phyloP scores from a whole-genome alignment of 1,284 basidiomycete species.

The Schizophyllum commune region DNA sequence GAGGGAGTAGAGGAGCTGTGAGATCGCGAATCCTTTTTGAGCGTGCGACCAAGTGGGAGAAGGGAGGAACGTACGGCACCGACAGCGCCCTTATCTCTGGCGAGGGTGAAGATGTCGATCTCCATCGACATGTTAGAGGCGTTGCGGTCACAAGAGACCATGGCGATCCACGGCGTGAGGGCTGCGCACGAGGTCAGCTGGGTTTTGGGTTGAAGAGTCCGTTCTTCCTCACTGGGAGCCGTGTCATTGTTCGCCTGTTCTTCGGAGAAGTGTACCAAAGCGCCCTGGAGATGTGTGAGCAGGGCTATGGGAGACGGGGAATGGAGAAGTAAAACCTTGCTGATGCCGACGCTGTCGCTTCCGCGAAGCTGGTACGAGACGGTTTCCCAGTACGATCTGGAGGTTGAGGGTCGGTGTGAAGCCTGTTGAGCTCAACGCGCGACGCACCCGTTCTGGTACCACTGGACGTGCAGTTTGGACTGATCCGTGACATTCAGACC shows the following conservation, averaged over 20 bases:
- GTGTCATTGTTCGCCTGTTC: constrained; percentile 32
- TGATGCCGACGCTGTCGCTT: constrained; percentile 37
- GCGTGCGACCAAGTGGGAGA: constrained; percentile 1
- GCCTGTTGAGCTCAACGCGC: constrained; percentile 1
- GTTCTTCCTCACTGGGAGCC: constrained; percentile 26
- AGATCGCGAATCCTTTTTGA: constrained; percentile 1
- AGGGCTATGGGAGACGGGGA: not conserved
- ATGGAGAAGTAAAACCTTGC: constrained; percentile 33
- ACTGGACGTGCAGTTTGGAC: constrained; percentile 54
- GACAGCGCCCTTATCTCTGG: constrained; percentile 67
- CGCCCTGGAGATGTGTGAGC: constrained; percentile 39
- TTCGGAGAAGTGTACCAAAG: constrained; percentile 75
- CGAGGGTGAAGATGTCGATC: constrained; percentile 75
- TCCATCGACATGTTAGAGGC: constrained; percentile 51
- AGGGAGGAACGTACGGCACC: constrained; percentile 49
- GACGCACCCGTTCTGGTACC: constrained; percentile 47
- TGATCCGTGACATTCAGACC: constrained; percentile 47
- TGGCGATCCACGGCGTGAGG: constrained; percentile 82
- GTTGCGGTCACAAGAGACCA: constrained; percentile 76
- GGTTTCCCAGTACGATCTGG: constrained; percentile 42
- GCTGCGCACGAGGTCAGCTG: constrained; percentile 29
- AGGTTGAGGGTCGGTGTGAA: constrained; percentile 5
- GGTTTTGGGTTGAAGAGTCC: constrained; percentile 6
- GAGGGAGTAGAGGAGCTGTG: constrained; percentile 69
- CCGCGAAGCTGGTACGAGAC: constrained; percentile 56